These are phyloP conservation scores for Carallia pectinifolia DNA, from an alignment of 345 rosid genomes.

Conservation along the genomic window DNA sequence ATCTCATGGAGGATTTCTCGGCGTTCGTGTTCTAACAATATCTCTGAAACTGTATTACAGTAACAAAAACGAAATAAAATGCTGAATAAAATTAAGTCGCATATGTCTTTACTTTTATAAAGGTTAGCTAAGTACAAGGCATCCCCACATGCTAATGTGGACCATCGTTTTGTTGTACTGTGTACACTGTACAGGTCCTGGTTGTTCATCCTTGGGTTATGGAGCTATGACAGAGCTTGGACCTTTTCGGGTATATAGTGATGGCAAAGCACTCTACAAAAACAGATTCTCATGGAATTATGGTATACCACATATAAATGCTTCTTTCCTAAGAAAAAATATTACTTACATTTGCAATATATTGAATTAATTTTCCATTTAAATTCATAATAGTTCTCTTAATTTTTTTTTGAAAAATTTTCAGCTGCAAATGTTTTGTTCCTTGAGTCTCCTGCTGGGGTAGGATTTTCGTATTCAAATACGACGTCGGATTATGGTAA, in stretches of 20 bases:
- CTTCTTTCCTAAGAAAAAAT: too few species aligned
- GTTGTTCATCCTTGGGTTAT: conserved; percentile 44
- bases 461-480: conserved; percentile 42
- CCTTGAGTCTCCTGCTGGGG: conserved; percentile 45
- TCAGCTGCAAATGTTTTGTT: conserved; percentile 42
- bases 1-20: conserved; percentile 31
- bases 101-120: too few species aligned
- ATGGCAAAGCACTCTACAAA: conserved; percentile 39
- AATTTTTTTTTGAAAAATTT: background rate
- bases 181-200: conserved; percentile 32
- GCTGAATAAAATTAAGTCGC: too few species aligned
- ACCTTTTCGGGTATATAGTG: conserved; percentile 40
- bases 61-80: too few species aligned
- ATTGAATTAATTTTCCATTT: background rate
- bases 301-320: conserved; percentile 9
- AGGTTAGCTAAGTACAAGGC: too few species aligned
- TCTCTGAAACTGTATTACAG: too few species aligned
- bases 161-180: too few species aligned
- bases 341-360: too few species aligned
- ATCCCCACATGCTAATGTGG: too few species aligned
- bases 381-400: background rate
- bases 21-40: conserved; percentile 15
- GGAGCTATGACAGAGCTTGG: conserved; percentile 52
- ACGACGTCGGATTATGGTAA: conserved; percentile 24
- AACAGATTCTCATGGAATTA: conserved; percentile 39